phyloP scores from a whole-genome alignment of 306 rosid genomes.

The Elaeagnus macrophylla region DNA sequence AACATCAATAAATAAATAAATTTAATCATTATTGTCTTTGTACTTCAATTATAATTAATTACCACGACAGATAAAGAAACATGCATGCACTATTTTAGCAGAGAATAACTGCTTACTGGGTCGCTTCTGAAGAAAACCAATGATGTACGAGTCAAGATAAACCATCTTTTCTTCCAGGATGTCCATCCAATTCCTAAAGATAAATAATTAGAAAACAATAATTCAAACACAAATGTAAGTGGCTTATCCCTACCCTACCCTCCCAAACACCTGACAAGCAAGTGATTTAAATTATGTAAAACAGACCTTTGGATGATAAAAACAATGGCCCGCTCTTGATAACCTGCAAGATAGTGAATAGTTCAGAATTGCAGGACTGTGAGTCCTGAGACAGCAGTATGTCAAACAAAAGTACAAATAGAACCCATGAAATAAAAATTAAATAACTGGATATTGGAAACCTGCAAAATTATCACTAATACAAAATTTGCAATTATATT shows the following conservation, averaged over 20 bases:
- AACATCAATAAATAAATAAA: too few relatives aligned
- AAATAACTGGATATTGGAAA: neutral
- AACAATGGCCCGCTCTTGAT: conserved; percentile 90
- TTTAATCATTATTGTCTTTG: too few relatives aligned
- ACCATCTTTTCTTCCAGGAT: conserved; percentile 99
- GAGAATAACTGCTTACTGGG: conserved; percentile 64
- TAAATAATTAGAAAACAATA: conserved; percentile 9
- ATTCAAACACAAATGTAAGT: too few relatives aligned
- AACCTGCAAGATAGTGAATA: conserved; percentile 39
- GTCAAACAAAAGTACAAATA: neutral
- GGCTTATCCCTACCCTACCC: too few relatives aligned
- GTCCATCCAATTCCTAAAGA: conserved; percentile 93
- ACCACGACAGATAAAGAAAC: neutral
- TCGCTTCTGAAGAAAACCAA: conserved; percentile 97
- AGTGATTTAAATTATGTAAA: conserved; percentile 8
- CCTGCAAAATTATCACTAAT: neutral
- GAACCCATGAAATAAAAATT: neutral
- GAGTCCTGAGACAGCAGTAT: neutral
- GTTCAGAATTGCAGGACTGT: conserved; percentile 1
- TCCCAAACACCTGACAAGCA: neutral
- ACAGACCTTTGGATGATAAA: conserved; percentile 87
- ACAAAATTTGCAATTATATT: neutral
- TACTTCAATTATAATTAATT: neutral
- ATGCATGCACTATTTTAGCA: conserved; percentile 12
- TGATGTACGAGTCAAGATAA: conserved; percentile 79